Evolutionary conservation across 345 rosid genomes (phyloP).

Genomic region (Pseudoturritis turrita): DNA sequence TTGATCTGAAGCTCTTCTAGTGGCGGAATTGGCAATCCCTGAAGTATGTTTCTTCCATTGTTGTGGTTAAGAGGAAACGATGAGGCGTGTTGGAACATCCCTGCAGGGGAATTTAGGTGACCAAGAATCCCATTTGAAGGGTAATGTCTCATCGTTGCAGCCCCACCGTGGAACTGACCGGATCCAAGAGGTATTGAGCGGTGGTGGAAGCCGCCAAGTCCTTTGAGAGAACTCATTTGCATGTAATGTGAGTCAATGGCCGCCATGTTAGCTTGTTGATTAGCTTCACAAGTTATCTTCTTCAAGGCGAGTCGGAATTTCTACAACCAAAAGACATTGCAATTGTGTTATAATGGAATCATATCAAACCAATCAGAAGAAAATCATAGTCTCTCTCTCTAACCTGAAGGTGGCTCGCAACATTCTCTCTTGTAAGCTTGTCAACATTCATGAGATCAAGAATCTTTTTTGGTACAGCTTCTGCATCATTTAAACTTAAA

Average conservation of each 20-base stretch:
- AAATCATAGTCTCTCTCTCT: neutral
- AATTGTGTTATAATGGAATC: neutral
- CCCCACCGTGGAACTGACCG: slow-evolving; percentile 44
- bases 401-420: slow-evolving; percentile 95
- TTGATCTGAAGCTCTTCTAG: slow-evolving; percentile 45
- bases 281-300: slow-evolving; percentile 18
- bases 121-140: slow-evolving; percentile 51
- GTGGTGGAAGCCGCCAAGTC: slow-evolving; percentile 45
- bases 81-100: slow-evolving; percentile 40
- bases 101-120: slow-evolving; percentile 52
- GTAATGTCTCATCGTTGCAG: slow-evolving; percentile 40
- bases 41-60: slow-evolving; percentile 18
- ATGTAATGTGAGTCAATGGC: slow-evolving; percentile 50
- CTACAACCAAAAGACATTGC: slow-evolving; percentile 14
- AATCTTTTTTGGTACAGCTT: slow-evolving; percentile 91
- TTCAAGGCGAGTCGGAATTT: slow-evolving; percentile 21
- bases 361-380: neutral
- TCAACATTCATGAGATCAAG: slow-evolving; percentile 91
- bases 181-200: slow-evolving; percentile 37
- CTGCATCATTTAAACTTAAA: slow-evolving; percentile 41
- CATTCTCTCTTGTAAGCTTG: slow-evolving; percentile 81
- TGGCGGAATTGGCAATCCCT: slow-evolving; percentile 32
- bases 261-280: slow-evolving; percentile 35
- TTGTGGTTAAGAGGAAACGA: slow-evolving; percentile 33
- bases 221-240: slow-evolving; percentile 47